Conservation (phyloP, 257 asterid genomes). For the Osmanthus fragrans region DNA sequence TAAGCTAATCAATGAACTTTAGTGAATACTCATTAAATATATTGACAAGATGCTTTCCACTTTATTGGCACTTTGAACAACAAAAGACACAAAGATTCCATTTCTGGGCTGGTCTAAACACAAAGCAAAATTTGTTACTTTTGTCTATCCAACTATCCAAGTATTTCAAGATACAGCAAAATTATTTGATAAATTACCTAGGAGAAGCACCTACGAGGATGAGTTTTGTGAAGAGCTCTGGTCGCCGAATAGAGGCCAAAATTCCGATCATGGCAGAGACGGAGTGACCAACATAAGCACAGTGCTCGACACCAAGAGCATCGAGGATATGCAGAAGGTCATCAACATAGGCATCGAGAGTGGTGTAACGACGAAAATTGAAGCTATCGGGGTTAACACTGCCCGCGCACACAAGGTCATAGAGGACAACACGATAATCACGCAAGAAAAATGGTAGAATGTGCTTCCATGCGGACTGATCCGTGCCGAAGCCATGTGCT, state of each 20-base stretch:
- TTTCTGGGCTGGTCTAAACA: constrained; percentile 3
- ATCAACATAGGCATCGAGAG: constrained; percentile 82
- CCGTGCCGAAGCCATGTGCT: constrained; percentile 91
- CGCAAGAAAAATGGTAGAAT: constrained; percentile 68
- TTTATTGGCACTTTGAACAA: constrained; percentile 15
- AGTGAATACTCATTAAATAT: not conserved
- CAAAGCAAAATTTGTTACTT: not conserved
- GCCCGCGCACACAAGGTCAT: constrained; percentile 93
- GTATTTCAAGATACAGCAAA: not conserved
- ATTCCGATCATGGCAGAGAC: constrained; percentile 91
- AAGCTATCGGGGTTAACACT: constrained; percentile 91
- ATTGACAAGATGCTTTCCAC: constrained; percentile 10
- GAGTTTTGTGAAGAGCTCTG: constrained; percentile 78
- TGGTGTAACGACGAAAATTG: constrained; percentile 76
- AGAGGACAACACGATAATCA: constrained; percentile 68
- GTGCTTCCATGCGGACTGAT: constrained; percentile 90
- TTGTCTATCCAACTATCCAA: not conserved
- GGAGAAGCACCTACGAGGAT: constrained; percentile 92
- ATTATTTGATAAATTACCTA: constrained; percentile 40
- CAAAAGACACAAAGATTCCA: constrained; percentile 22
- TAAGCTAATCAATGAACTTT: constrained; percentile 6
- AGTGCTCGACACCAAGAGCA: constrained; percentile 53
- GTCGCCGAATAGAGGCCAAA: constrained; percentile 88
- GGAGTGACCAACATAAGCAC: constrained; percentile 93
- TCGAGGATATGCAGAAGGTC: constrained; percentile 76